A percentile compares a stretch with the other conserved stretches of the same genome.
phyloP scores from a whole-genome alignment of 192 early-diverging fungal genomes.

The Globomyces pollinis-pini region DNA sequence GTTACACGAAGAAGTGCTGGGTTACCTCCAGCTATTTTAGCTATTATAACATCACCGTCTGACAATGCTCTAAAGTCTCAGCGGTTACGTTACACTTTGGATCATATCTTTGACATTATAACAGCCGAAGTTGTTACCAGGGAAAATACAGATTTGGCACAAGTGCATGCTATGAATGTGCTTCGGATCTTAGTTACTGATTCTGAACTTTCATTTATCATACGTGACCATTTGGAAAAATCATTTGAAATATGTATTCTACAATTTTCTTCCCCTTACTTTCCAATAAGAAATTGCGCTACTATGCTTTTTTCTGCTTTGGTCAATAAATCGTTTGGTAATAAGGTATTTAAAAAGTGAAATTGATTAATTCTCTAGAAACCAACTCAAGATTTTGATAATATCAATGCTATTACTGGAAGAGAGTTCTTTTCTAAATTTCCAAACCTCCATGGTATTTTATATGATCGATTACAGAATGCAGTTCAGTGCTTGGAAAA shows the following conservation, averaged over 20 bases:
- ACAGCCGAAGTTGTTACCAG: conserved; percentile 30
- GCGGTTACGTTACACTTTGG: conserved; percentile 39
- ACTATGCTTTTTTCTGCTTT: conserved; percentile 86
- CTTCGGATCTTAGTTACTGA: conserved; percentile 77
- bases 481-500: conserved; percentile 55
- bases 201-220: conserved; percentile 63
- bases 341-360: no score
- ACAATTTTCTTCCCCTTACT: conserved; percentile 71
- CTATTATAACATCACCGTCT: conserved; percentile 53
- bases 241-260: conserved; percentile 70
- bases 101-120: conserved; percentile 27
- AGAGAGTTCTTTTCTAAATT: conserved; percentile 88
- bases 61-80: not conserved
- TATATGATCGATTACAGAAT: conserved; percentile 63
- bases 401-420: conserved; percentile 69
- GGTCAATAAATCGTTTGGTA: conserved; percentile 76
- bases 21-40: conserved; percentile 78
- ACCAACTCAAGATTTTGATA: conserved; percentile 60
- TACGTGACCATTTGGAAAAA: conserved; percentile 68
- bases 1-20: conserved; percentile 86
- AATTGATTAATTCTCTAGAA: no score
- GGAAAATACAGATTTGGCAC: conserved; percentile 71
- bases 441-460: conserved; percentile 68
- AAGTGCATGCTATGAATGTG: conserved; percentile 92
- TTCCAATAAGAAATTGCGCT: conserved; percentile 91